Evolutionary conservation across 148 eudicot genomes (phyloP), one percentile per base, ranked within the genome.

Genomic region (Rhododendron kiyosumense): DNA sequence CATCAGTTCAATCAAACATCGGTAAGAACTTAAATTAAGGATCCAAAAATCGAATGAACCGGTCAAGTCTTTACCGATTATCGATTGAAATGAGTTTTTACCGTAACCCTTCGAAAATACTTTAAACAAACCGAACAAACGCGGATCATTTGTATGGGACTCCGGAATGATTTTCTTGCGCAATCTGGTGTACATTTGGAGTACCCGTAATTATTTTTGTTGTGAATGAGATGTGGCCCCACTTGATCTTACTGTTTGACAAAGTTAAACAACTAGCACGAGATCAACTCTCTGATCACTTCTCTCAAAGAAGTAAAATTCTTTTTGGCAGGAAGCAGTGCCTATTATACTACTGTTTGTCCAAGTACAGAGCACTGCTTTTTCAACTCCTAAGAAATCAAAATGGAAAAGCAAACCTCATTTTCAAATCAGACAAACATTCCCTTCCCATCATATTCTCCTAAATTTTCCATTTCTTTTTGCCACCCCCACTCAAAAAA

Each of bases 401-500:
- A 75, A 45, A 73, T 73, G 81, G 81, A 45, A 83, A 83, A 67
- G 77, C 65, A 59, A 59, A 4, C 65, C n/a, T 7, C 65, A 22
- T 59, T 5, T n/a, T 28, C 43, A 69, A 34, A 69, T 38, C 78
- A 46, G 78, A 69, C 59, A 26, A 83, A 48, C 38, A 73, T 84
- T 84, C 79, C 80, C 10, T 48, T 71, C 79, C 45, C 85, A 46
- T 71, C 36, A 30, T 24, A 4, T 32, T 30, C 38, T 43, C 65
- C 57, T 12, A 51, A 51, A 30, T 28, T 84, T 79, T 36, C 80
- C 9, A 49, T 24, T 49, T 74, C 1, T 63, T 84, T 84, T 74
- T 84, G 85, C 85, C 85, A 52, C 85, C 79, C 85, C n/a, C 85
- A 84, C 80, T 84, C 6, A 30, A 9, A 3, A 69, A 83, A 41